Evolutionary conservation across 345 rosid species (phyloP).

Genomic region (Syzygium jambos): DNA sequence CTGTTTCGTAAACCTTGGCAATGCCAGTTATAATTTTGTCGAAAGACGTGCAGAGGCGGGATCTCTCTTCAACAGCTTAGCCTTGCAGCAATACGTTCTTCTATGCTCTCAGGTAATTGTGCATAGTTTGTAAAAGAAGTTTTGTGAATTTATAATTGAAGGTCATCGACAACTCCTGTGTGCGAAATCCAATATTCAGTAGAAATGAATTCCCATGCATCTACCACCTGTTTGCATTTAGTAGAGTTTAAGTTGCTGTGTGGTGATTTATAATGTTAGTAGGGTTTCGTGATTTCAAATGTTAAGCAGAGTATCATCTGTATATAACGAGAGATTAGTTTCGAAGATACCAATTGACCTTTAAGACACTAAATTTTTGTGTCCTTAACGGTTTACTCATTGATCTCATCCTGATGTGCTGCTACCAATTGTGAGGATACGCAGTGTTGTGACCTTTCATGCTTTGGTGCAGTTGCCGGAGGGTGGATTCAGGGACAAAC

Average conservation of each 20-base stretch:
- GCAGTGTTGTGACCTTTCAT: not conserved
- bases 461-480: slow-evolving; percentile 29
- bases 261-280: not conserved
- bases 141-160: not conserved
- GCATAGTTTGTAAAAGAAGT: not conserved
- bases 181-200: not conserved
- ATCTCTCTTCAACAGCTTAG: slow-evolving; percentile 65
- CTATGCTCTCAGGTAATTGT: slow-evolving; percentile 71
- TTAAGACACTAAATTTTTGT: not conserved
- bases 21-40: slow-evolving; percentile 13
- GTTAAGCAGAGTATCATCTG: not conserved
- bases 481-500: slow-evolving; percentile 94
- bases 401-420: not conserved
- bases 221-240: not conserved
- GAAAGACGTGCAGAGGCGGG: slow-evolving; percentile 16
- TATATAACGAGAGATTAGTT: not conserved
- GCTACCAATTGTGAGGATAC: not conserved
- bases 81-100: slow-evolving; percentile 75
- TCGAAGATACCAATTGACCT: not conserved
- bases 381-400: not conserved
- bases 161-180: not conserved
- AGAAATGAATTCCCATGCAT: not conserved
- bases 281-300: not conserved
- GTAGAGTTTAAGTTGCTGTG: not conserved
- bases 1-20: slow-evolving; percentile 2